Conservation (phyloP, 139 green algal genomes). For the Chlamydomonas sphaeroides region DNA sequence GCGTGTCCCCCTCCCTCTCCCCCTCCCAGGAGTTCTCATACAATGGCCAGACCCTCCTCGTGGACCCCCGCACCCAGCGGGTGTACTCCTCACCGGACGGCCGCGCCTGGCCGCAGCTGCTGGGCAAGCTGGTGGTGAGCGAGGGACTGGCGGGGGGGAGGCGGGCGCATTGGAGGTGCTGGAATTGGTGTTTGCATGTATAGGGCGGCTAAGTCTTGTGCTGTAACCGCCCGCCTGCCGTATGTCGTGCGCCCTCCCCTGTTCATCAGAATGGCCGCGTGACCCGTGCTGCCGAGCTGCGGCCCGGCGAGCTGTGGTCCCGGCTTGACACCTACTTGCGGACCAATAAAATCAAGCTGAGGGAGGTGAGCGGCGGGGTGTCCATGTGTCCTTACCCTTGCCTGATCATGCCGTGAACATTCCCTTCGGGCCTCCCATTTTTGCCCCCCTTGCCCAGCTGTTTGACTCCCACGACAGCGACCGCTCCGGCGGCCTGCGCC, state of each 20-base stretch:
- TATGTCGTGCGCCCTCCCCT: too few relatives aligned
- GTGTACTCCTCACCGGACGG: constrained; percentile 40
- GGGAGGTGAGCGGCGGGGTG: constrained; percentile 4
- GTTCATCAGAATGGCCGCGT: constrained; percentile 26
- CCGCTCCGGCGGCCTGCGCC: constrained; percentile 41
- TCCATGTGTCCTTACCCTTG: neutral
- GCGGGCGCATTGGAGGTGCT: too few relatives aligned
- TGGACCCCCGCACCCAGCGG: constrained; percentile 21
- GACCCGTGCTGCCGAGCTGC: constrained; percentile 16
- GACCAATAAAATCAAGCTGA: constrained; percentile 29
- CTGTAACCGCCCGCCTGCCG: too few relatives aligned
- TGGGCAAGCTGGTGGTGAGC: constrained; percentile 28
- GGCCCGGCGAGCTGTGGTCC: constrained; percentile 38
- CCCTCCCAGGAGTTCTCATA: constrained; percentile 36
- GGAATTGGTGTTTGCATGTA: too few relatives aligned
- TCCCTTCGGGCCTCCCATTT: too few relatives aligned
- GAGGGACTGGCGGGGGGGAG: too few relatives aligned
- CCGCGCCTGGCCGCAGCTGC: constrained; percentile 38
- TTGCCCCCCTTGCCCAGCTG: neutral
- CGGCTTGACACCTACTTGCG: constrained; percentile 36
- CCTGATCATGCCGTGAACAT: neutral
- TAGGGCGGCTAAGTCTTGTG: too few relatives aligned
- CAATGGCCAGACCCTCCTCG: constrained; percentile 30
- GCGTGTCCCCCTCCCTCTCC: too few relatives aligned
- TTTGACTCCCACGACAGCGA: constrained; percentile 24